Percentiles rank a stretch among this genome's conserved stretches.
phyloP scores from a whole-genome alignment of 805 yeast species.

The Yamadazyma sp. region DNA sequence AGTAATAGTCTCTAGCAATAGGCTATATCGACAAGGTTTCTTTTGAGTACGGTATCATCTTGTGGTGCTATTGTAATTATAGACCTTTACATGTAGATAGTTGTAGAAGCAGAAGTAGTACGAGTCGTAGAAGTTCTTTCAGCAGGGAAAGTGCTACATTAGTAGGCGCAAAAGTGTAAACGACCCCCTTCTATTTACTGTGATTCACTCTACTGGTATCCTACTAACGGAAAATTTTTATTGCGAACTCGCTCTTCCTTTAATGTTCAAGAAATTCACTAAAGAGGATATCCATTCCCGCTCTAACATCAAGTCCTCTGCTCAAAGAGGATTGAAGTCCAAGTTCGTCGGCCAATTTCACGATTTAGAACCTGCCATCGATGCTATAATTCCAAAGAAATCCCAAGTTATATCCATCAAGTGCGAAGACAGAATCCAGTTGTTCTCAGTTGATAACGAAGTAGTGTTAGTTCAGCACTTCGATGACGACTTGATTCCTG shows the following conservation, averaged over 20 bases:
- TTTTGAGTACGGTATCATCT: slow-evolving; percentile 49
- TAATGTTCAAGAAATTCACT: slow-evolving; percentile 64
- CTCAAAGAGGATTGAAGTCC: slow-evolving; percentile 82
- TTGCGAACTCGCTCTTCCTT: slow-evolving; percentile 6
- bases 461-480: slow-evolving; percentile 80
- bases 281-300: slow-evolving; percentile 87
- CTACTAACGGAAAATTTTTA: slow-evolving; percentile 5
- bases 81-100: slow-evolving; percentile 34
- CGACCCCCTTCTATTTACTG: too few species aligned
- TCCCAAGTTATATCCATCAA: slow-evolving; percentile 76
- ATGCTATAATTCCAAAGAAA: slow-evolving; percentile 84
- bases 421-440: slow-evolving; percentile 85
- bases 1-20: slow-evolving; percentile 24
- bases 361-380: slow-evolving; percentile 70
- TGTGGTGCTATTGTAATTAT: slow-evolving; percentile 48
- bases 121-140: too few species aligned
- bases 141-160: too few species aligned
- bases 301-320: slow-evolving; percentile 89
- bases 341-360: slow-evolving; percentile 75
- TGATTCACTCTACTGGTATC: too few species aligned
- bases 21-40: slow-evolving; percentile 43
- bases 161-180: too few species aligned
- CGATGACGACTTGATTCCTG: slow-evolving; percentile 76
- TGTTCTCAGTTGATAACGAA: slow-evolving; percentile 71
- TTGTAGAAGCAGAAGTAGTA: neutral